Conservation (phyloP, 257 asterid genomes). For the Gentiana macrophylla region DNA sequence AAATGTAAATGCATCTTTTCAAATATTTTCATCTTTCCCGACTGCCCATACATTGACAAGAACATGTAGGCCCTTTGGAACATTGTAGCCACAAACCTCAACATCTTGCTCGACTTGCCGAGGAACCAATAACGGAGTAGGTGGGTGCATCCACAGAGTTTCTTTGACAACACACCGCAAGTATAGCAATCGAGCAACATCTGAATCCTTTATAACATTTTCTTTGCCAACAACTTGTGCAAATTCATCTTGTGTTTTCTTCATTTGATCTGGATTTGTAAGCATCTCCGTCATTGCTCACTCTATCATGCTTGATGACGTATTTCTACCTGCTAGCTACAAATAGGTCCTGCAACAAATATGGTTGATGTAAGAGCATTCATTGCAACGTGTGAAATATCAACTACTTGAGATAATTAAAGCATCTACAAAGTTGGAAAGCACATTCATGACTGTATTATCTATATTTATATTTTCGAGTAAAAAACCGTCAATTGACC, state of each 20-base stretch:
- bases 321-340: too few relatives aligned
- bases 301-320: not conserved
- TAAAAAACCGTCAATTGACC: too few relatives aligned
- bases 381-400: too few relatives aligned
- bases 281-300: not conserved
- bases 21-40: too few relatives aligned
- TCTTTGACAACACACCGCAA: constrained; percentile 23
- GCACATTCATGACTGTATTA: too few relatives aligned
- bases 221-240: constrained; percentile 1
- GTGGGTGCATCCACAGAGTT: not conserved
- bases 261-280: not conserved
- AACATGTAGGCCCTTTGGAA: constrained; percentile 38
- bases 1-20: too few relatives aligned
- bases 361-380: too few relatives aligned
- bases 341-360: too few relatives aligned
- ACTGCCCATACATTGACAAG: constrained; percentile 28
- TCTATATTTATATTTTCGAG: too few relatives aligned
- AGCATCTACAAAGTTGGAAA: too few relatives aligned
- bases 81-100: not conserved
- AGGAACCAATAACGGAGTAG: constrained; percentile 7
- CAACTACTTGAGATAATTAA: too few relatives aligned
- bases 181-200: too few relatives aligned
- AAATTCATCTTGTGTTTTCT: not conserved
- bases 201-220: constrained; percentile 17
- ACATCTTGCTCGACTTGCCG: constrained; percentile 12